A percentile compares a stretch with the other conserved stretches of the same genome.
These are phyloP conservation scores for Geotrichum reessii DNA, from an alignment of 1,139 yeast species.

Conservation along the genomic window DNA sequence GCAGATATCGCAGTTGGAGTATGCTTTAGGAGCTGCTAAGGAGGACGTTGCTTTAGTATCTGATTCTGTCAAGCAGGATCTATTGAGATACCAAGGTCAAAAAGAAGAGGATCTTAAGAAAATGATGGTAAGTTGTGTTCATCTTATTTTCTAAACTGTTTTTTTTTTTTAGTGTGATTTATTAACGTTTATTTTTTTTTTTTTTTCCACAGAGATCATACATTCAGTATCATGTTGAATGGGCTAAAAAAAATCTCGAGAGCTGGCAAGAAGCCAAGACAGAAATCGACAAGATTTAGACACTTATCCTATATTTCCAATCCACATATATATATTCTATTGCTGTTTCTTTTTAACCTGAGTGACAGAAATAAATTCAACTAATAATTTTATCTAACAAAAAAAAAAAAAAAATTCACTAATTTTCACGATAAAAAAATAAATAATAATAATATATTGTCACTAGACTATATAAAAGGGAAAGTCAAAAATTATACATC, in stretches of 20 bases:
- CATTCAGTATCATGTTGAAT: conserved; percentile 53
- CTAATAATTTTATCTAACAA: neutral
- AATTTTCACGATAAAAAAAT: neutral
- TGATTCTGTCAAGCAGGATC: conserved; percentile 46
- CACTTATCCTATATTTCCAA: neutral
- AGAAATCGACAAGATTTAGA: conserved; percentile 38
- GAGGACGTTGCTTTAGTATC: conserved; percentile 52
- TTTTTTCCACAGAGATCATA: conserved; percentile 38
- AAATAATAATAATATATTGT: too few relatives aligned
- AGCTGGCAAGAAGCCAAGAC: conserved; percentile 63
- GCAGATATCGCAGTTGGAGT: conserved; percentile 50
- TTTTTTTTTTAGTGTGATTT: neutral
- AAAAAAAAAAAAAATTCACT: neutral
- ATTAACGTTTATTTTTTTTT: neutral
- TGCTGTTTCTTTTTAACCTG: too few relatives aligned
- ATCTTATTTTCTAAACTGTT: neutral
- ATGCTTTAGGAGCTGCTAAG: conserved; percentile 53
- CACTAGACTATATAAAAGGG: too few relatives aligned
- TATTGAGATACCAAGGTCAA: conserved; percentile 44
- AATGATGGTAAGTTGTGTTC: conserved; percentile 37
- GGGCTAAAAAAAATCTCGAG: conserved; percentile 68
- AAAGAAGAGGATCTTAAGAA: conserved; percentile 43
- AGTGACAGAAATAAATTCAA: neutral
- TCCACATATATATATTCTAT: too few relatives aligned
- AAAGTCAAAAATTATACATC: too few relatives aligned